These are phyloP conservation scores for Panellus pusillus DNA, from an alignment of 768 basidiomycete species.

Conservation along the genomic window DNA sequence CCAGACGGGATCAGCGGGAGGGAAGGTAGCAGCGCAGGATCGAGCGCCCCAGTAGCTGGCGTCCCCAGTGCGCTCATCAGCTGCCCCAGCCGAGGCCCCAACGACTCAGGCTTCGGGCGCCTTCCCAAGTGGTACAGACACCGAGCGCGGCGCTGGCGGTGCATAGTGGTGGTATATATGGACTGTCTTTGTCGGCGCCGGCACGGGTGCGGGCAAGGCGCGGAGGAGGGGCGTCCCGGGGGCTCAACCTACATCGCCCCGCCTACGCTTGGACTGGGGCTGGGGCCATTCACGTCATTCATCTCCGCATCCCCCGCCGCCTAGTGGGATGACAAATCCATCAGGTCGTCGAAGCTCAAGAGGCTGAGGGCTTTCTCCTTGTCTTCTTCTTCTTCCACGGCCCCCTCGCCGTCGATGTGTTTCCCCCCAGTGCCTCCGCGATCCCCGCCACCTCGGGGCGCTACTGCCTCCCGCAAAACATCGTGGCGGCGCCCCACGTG, in stretches of 20 bases:
- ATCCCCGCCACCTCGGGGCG: conserved; percentile 61
- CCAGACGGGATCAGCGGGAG: neutral
- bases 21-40: conserved; percentile 7
- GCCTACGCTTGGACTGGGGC: conserved; percentile 22
- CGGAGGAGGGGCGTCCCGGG: conserved; percentile 60
- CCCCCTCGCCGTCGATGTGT: conserved; percentile 5
- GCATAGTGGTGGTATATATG: conserved; percentile 21
- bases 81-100: neutral
- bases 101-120: conserved; percentile 10
- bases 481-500: conserved; percentile 16
- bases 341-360: conserved; percentile 65
- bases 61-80: conserved; percentile 22
- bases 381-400: neutral
- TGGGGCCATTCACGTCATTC: conserved; percentile 10
- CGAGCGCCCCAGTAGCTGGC: conserved; percentile 12
- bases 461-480: conserved; percentile 17
- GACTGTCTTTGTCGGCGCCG: conserved; percentile 23
- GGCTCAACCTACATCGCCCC: conserved; percentile 46
- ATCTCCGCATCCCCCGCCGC: conserved; percentile 3
- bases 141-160: conserved; percentile 28
- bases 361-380: conserved; percentile 35
- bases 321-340: conserved; percentile 48
- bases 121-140: conserved; percentile 23
- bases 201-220: conserved; percentile 38
- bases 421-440: conserved; percentile 37